Conservation (phyloP, 768 basidiomycete species). For the Serendipita sp. region DNA sequence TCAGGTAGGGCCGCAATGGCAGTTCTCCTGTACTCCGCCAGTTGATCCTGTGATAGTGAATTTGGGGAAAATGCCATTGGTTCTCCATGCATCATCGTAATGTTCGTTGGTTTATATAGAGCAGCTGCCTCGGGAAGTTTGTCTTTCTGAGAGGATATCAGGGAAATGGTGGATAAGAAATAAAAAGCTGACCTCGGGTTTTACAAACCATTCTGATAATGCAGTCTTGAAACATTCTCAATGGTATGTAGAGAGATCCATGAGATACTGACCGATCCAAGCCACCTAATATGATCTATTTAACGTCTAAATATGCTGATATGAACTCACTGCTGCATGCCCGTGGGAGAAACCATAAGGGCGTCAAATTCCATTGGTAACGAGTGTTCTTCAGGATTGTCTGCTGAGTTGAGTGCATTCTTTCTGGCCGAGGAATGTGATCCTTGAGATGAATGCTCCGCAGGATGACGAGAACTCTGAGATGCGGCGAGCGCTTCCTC, state of each 20-base stretch:
- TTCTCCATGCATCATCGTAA: neutral
- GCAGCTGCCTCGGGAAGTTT: too few relatives aligned
- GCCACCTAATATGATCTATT: neutral
- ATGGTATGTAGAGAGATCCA: neutral
- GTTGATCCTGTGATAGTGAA: neutral
- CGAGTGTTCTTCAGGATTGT: neutral
- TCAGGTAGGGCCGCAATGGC: neutral
- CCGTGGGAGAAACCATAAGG: neutral
- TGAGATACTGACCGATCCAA: neutral
- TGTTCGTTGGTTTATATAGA: too few relatives aligned
- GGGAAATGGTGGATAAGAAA: too few relatives aligned
- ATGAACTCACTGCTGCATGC: neutral
- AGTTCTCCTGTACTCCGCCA: neutral
- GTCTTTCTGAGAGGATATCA: too few relatives aligned
- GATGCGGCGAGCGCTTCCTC: neutral
- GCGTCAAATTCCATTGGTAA: neutral
- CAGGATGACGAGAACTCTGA: neutral
- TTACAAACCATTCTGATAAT: conserved; percentile 3
- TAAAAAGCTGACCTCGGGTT: neutral
- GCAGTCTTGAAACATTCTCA: neutral
- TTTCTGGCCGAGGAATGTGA: neutral
- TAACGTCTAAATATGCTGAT: neutral
- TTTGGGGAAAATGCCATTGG: neutral
- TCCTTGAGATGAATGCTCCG: neutral
- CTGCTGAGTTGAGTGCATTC: neutral